phyloP scores from a whole-genome alignment of 2,329 filamentous ascomycete species.

The Trichophyton simii region DNA sequence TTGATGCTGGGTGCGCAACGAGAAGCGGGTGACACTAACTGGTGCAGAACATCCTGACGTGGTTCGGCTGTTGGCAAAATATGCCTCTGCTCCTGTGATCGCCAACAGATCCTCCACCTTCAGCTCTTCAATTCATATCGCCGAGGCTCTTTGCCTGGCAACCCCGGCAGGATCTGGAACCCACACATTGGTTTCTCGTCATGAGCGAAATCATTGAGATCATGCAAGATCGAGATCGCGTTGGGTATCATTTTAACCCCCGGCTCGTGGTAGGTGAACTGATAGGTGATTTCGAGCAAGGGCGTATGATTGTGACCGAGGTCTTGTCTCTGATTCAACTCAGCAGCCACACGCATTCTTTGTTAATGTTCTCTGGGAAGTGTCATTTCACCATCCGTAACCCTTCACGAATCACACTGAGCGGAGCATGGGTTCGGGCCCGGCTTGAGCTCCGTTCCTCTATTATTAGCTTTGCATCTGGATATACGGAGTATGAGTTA shows the following conservation, averaged over 20 bases:
- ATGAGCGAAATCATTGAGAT: not conserved
- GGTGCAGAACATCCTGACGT: not conserved
- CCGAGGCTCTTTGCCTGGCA: not conserved
- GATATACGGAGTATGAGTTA: not conserved
- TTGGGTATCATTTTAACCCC: not conserved
- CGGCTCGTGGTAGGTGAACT: not conserved
- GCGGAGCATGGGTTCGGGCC: conserved; percentile 2
- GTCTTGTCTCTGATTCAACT: not conserved
- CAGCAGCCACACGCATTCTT: not conserved
- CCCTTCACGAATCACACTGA: not conserved
- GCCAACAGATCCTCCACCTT: not conserved
- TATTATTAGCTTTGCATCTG: not conserved
- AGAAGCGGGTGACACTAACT: not conserved
- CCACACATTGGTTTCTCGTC: not conserved
- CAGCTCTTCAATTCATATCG: not conserved
- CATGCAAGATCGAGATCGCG: not conserved
- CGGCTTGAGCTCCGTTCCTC: not conserved
- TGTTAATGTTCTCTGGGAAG: not conserved
- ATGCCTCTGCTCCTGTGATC: not conserved
- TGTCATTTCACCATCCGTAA: not conserved
- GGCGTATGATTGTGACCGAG: not conserved
- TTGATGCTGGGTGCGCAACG: not conserved
- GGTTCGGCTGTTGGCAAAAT: not conserved
- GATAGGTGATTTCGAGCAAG: not conserved
- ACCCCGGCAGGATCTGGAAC: not conserved